Evolutionary conservation across 192 early-diverging fungal species (phyloP).

Genomic region (Coemansia sp.): DNA sequence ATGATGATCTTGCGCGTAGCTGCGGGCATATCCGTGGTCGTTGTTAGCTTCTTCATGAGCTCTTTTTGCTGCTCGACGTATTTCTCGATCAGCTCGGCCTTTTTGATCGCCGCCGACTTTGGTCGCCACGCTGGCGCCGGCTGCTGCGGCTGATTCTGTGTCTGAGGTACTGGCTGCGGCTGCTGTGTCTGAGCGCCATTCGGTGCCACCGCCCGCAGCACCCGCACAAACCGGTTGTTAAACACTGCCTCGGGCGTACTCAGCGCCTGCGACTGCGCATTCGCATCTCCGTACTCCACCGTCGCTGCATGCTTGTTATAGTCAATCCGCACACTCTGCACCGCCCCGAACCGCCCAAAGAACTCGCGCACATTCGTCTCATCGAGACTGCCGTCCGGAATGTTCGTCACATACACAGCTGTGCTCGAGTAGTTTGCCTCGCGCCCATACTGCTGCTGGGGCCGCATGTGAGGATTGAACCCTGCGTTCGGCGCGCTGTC

Average conservation of each 20-base stretch:
- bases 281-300: slow-evolving; percentile 23
- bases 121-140: slow-evolving; percentile 30
- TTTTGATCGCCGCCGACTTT: slow-evolving; percentile 47
- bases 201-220: slow-evolving; percentile 15
- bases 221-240: slow-evolving; percentile 50
- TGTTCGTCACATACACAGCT: slow-evolving; percentile 37
- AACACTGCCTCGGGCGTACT: slow-evolving; percentile 41
- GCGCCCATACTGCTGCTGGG: background rate
- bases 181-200: background rate
- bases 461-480: background rate
- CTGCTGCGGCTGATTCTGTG: slow-evolving; percentile 1
- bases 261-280: slow-evolving; percentile 28
- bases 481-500: slow-evolving; percentile 11
- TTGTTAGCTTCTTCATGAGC: slow-evolving; percentile 44
- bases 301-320: slow-evolving; percentile 18
- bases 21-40: slow-evolving; percentile 38
- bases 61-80: slow-evolving; percentile 53
- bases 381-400: slow-evolving; percentile 27
- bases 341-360: slow-evolving; percentile 32
- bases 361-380: slow-evolving; percentile 28
- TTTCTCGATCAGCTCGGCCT: slow-evolving; percentile 49
- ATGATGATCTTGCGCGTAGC: slow-evolving; percentile 54
- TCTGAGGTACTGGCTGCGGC: background rate
- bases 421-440: slow-evolving; percentile 20
- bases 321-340: slow-evolving; percentile 29